Conservation (phyloP, 2,329 filamentous ascomycete genomes). For the Alternaria brassicicola region DNA sequence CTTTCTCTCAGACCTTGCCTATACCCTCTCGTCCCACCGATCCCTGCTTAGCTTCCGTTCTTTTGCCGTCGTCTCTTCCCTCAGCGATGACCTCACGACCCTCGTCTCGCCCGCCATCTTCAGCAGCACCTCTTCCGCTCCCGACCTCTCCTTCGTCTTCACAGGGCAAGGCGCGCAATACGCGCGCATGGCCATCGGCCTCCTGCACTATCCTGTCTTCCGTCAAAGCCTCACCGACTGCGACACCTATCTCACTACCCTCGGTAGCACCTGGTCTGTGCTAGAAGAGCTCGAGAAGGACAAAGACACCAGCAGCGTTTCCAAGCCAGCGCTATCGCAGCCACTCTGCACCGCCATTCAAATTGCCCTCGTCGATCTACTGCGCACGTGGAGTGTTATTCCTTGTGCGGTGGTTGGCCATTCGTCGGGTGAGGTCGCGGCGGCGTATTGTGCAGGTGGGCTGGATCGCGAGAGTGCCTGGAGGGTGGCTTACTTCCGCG, state of each 20-base stretch:
- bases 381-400: slow-evolving; percentile 14
- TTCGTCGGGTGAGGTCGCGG: slow-evolving; percentile 32
- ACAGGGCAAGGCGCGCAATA: slow-evolving; percentile 43
- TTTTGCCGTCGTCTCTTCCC: slow-evolving; percentile 10
- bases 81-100: not conserved
- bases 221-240: not conserved
- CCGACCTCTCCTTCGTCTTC: slow-evolving; percentile 28
- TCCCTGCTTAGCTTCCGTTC: slow-evolving; percentile 16
- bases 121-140: not conserved
- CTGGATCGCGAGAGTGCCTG: slow-evolving; percentile 6
- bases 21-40: slow-evolving; percentile 34
- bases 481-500: slow-evolving; percentile 14
- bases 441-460: slow-evolving; percentile 18
- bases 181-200: slow-evolving; percentile 28
- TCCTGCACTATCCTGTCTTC: slow-evolving; percentile 18
- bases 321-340: slow-evolving; percentile 15
- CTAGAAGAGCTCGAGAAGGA: slow-evolving; percentile 27
- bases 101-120: slow-evolving; percentile 2
- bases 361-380: slow-evolving; percentile 7
- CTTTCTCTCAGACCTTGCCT: slow-evolving; percentile 22
- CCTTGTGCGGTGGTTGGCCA: slow-evolving; percentile 23
- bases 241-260: not conserved
- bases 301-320: slow-evolving; percentile 9
- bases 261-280: slow-evolving; percentile 7
- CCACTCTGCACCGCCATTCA: slow-evolving; percentile 8